A percentile compares a stretch with the other conserved stretches of the same genome.
phyloP scores from a whole-genome alignment of 192 early-diverging fungal genomes.

The Backusella tarrabulga region DNA sequence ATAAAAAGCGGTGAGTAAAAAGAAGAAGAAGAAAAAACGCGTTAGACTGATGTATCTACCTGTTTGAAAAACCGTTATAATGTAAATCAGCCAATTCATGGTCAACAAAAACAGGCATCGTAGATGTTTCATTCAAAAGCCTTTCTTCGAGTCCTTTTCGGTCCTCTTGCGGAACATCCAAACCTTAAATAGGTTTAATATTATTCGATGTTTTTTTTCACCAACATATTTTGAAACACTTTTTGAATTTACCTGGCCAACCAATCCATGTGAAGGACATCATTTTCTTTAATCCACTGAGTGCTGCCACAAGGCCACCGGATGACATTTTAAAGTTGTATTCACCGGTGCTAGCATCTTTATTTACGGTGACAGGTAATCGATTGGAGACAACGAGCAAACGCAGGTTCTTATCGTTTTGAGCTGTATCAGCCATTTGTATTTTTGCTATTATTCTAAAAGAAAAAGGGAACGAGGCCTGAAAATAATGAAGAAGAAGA shows the following conservation, averaged over 20 bases:
- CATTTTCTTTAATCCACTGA: constrained; percentile 91
- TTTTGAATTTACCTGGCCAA: constrained; percentile 76
- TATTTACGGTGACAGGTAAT: constrained; percentile 89
- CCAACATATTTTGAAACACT: constrained; percentile 2
- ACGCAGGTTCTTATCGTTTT: constrained; percentile 44
- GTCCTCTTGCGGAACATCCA: constrained; percentile 83
- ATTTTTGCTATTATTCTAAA: not conserved
- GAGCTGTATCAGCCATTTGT: not conserved
- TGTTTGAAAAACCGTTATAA: constrained; percentile 99
- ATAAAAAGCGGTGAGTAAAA: not conserved
- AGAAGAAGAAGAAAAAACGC: not conserved
- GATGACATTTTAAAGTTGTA: constrained; percentile 81
- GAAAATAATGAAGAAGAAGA: not conserved
- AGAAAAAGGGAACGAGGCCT: not conserved
- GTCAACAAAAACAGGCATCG: constrained; percentile 92
- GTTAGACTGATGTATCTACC: constrained; percentile 21
- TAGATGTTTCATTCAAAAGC: constrained; percentile 78
- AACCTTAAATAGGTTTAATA: constrained; percentile 44
- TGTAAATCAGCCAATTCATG: constrained; percentile 93
- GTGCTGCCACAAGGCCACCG: constrained; percentile 93
- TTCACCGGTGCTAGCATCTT: constrained; percentile 44
- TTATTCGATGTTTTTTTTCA: not conserved
- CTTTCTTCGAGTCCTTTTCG: constrained; percentile 61
- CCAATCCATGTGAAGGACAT: constrained; percentile 99
- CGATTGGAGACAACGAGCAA: constrained; percentile 95